Base-by-base conservation (phyloP, 805 yeast species). In the Cyberlindnera meyerae region DNA sequence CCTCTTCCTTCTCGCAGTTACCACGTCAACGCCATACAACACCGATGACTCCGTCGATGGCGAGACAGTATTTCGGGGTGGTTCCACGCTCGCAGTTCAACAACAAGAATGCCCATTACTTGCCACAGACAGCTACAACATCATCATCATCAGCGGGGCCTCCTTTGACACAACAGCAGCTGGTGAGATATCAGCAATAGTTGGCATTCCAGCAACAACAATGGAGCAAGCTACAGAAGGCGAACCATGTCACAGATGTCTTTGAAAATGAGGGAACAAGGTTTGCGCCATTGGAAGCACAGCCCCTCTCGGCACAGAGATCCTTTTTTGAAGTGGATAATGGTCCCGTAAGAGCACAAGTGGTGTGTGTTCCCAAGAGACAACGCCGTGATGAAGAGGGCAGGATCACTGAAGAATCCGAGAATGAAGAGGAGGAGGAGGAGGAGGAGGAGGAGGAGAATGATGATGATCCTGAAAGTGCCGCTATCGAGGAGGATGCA, bases 251-350 rank as follows among this genome's bases (percentile, higher is more conserved):
- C 2, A 64, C 73, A 5, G 79, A 73, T 48, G 74, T 73, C 3
- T 73, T 69, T 45, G 63, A 62, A 36, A 71, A 70, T 3, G 73
- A 70, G 40, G 59, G 60, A 28, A 55, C 68, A 13, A 62, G 66
- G 40, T 63, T 59, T 15, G 78, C 78, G 0, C 79, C 78, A 9
- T 47, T 70, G 27, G 57, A 58, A 18, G 68, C 76, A 12, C 79
- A 73, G 48, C 78, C 79, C 5, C 55, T 72, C 8, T 64, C 71
- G 27, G 70, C 78, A 0, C 75, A 72, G 47, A 52, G 62, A 16
- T 69, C 62, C 34, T 60, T 53, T 35, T 70, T 70, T 41, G 55
- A 53, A 25, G 21, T 53, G n/a, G 49, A 47, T 11, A 28, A 39
- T 6, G 34, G 27, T 4, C 36, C 40, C 28, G 39, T 42, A 15